A percentile compares a stretch with the other conserved stretches of the same genome.
These are phyloP conservation scores for Lyophyllum shimeji DNA, from an alignment of 768 basidiomycete genomes.

Conservation along the genomic window DNA sequence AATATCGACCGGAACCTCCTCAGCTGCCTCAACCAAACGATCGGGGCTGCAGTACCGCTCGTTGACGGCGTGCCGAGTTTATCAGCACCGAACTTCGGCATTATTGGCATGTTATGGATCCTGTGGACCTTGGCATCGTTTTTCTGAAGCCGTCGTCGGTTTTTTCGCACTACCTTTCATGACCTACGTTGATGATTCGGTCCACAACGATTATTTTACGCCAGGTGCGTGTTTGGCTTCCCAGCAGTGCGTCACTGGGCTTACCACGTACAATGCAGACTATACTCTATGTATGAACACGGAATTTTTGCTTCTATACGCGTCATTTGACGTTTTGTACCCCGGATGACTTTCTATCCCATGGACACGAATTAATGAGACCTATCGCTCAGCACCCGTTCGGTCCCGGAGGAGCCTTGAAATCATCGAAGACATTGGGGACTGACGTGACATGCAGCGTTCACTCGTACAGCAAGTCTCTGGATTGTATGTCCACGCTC, in stretches of 20 bases:
- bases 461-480: no score
- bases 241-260: not conserved
- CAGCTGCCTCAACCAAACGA: constrained; percentile 61
- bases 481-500: no score
- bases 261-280: not conserved
- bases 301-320: not conserved
- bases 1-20: constrained; percentile 50
- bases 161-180: not conserved
- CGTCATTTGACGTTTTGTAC: not conserved
- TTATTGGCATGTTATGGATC: constrained; percentile 22
- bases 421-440: no score
- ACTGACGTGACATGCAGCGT: no score
- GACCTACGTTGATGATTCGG: not conserved
- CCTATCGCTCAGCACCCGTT: not conserved
- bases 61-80: constrained; percentile 34
- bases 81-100: constrained; percentile 18
- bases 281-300: not conserved
- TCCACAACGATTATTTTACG: not conserved
- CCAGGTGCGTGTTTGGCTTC: not conserved
- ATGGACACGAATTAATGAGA: not conserved
- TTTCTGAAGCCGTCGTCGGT: constrained; percentile 3
- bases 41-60: constrained; percentile 57
- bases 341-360: not conserved
- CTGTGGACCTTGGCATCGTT: constrained; percentile 17
- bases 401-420: no score